Conservation (phyloP, 768 basidiomycete genomes). For the Postia placenta region DNA sequence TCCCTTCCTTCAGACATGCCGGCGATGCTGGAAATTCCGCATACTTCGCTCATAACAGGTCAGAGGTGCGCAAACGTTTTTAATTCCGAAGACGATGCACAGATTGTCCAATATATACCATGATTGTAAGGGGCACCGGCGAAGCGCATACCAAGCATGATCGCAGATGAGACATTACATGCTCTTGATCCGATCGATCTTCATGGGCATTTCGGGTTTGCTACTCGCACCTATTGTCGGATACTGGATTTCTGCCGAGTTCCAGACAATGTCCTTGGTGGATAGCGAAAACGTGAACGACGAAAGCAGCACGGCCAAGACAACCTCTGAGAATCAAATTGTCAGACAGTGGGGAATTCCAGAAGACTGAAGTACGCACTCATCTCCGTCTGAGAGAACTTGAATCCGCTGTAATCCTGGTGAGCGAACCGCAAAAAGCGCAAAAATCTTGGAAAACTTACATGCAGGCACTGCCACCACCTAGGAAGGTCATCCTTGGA, state of each 20-base stretch:
- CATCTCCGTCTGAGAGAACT: constrained; percentile 33
- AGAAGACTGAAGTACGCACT: constrained; percentile 1
- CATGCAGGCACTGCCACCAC: constrained; percentile 30
- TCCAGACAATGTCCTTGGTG: constrained; percentile 22
- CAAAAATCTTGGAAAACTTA: too few species aligned
- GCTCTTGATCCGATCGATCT: neutral
- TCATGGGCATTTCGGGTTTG: neutral
- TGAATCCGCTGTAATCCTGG: constrained; percentile 33
- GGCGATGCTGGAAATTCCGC: too few species aligned
- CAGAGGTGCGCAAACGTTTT: too few species aligned
- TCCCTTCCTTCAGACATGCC: too few species aligned
- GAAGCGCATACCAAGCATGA: too few species aligned
- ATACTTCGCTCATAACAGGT: too few species aligned
- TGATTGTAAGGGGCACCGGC: too few species aligned
- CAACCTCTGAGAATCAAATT: constrained; percentile 16
- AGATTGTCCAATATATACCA: neutral
- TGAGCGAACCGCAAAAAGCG: too few species aligned
- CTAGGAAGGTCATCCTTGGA: constrained; percentile 34
- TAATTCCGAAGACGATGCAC: neutral
- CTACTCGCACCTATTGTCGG: constrained; percentile 15
- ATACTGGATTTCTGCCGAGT: constrained; percentile 22
- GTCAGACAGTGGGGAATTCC: neutral
- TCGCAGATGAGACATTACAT: neutral
- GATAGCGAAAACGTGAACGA: constrained; percentile 22
- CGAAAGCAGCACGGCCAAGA: constrained; percentile 21